These are phyloP conservation scores for Dovyalis caffra DNA, from an alignment of 345 rosid species.

Conservation along the genomic window DNA sequence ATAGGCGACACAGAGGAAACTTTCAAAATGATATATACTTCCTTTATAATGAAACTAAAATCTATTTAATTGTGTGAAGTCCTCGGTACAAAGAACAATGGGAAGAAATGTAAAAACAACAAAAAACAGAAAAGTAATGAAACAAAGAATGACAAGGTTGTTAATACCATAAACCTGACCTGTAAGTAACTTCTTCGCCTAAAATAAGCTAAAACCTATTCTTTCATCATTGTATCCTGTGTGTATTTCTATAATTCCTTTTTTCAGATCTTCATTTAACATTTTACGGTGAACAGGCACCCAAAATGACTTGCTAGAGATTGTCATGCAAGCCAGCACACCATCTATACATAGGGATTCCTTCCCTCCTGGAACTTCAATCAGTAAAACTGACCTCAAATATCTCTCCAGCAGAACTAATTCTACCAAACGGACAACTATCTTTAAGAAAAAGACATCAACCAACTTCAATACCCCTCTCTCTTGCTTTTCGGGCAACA, in stretches of 20 bases:
- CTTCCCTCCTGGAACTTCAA: not conserved
- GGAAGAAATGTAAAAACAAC: not conserved
- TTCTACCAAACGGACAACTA: conserved; percentile 14
- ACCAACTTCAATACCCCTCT: conserved; percentile 53
- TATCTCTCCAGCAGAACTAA: not conserved
- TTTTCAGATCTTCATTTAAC: conserved; percentile 6
- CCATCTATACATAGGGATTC: conserved; percentile 1
- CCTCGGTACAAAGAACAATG: not conserved
- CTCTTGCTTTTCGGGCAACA: conserved; percentile 53
- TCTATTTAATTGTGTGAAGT: not conserved
- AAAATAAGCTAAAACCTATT: conserved; percentile 7
- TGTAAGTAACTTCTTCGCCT: not conserved
- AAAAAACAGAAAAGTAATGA: not conserved
- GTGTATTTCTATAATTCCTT: conserved; percentile 15
- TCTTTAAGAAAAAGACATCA: conserved; percentile 17
- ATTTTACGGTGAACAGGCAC: not conserved
- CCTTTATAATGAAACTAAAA: not conserved
- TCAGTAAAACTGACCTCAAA: conserved; percentile 16
- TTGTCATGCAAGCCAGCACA: not conserved
- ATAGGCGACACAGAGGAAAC: not conserved
- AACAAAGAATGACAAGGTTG: not conserved
- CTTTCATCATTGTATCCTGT: conserved; percentile 17
- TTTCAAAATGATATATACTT: not conserved
- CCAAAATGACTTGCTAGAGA: not conserved
- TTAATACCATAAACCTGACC: not conserved